Conservation (phyloP, 192 early-diverging fungal genomes). For the Backusella australiensis region DNA sequence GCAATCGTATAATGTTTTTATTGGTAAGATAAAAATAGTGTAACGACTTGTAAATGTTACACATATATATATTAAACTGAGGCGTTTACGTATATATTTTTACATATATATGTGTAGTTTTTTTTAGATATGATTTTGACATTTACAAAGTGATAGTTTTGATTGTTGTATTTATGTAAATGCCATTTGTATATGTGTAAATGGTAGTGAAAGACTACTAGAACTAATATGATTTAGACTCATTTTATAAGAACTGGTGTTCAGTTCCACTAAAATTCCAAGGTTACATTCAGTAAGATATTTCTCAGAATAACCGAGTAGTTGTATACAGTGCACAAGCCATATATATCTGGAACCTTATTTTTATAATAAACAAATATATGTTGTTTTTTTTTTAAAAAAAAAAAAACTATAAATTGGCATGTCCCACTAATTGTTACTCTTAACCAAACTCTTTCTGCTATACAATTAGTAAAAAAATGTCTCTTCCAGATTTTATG, state of each 20-base stretch:
- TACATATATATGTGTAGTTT: background rate
- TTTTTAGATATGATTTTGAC: background rate
- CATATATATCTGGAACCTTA: background rate
- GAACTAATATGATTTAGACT: background rate
- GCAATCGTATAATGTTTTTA: background rate
- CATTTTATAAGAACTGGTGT: background rate
- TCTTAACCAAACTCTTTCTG: background rate
- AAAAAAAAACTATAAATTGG: background rate
- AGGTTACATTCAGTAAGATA: background rate
- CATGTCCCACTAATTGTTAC: background rate
- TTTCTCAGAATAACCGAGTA: background rate
- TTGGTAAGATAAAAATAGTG: background rate
- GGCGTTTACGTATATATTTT: background rate
- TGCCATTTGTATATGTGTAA: background rate
- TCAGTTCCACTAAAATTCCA: background rate
- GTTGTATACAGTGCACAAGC: background rate
- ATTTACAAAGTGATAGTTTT: background rate
- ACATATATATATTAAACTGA: background rate
- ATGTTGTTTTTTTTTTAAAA: background rate
- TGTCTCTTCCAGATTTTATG: constrained; percentile 46
- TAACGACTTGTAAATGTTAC: background rate
- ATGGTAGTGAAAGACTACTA: background rate
- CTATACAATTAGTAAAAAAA: constrained; percentile 7
- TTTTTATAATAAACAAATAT: background rate
- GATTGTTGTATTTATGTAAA: background rate